Conservation (phyloP, 2,329 filamentous ascomycete species). For the Exophiala sp. region DNA sequence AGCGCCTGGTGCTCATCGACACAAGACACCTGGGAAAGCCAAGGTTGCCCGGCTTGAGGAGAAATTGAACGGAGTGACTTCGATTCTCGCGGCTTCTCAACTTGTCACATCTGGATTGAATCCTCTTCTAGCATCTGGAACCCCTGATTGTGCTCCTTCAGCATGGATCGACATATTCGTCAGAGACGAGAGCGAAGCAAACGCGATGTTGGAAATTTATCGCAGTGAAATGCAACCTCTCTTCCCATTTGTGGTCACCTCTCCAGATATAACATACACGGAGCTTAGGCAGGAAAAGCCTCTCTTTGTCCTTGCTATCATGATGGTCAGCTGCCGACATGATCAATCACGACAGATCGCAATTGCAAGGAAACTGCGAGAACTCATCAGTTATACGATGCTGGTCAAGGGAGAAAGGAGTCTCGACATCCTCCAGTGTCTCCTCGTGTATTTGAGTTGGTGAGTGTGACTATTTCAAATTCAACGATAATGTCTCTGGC, state of each 20-base stretch:
- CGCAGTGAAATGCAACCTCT: constrained; percentile 22
- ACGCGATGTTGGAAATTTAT: constrained; percentile 14
- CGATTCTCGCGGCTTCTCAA: constrained; percentile 21
- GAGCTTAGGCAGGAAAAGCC: constrained; percentile 29
- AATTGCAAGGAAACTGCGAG: constrained; percentile 30
- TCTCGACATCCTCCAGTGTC: constrained; percentile 39
- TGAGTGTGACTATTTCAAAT: constrained; percentile 11
- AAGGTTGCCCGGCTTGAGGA: constrained; percentile 27
- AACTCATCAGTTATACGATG: constrained; percentile 32
- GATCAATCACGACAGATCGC: constrained; percentile 26
- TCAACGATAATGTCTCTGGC: neutral
- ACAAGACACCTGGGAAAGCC: constrained; percentile 1
- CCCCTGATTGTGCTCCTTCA: constrained; percentile 1
- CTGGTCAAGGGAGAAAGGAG: constrained; percentile 32
- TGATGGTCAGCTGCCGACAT: constrained; percentile 29
- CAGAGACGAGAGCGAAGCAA: constrained; percentile 10
- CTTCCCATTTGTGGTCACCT: constrained; percentile 30
- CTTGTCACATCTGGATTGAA: constrained; percentile 3
- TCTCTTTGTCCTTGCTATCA: constrained; percentile 36
- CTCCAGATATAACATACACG: constrained; percentile 13
- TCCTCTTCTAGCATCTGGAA: neutral
- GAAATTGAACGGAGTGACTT: constrained; percentile 30
- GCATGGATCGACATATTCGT: constrained; percentile 1
- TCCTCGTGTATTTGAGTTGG: constrained; percentile 38
- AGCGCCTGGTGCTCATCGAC: constrained; percentile 28